phyloP scores from a whole-genome alignment of 1,139 yeast genomes.

The Lodderomyces jiufengensis region DNA sequence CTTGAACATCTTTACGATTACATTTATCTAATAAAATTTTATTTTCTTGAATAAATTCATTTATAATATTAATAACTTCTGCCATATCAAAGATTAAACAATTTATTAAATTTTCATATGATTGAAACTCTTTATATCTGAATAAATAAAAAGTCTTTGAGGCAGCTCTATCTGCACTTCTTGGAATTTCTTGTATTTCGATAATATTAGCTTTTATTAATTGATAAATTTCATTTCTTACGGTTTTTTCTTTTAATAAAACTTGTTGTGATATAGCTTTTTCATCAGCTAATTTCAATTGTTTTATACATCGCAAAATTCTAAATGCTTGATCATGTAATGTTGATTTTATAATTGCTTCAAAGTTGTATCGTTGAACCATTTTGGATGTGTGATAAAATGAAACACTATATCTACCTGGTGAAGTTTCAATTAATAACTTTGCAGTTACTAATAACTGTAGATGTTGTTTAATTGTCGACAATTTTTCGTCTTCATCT shows the following conservation, averaged over 20 bases:
- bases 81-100: slow-evolving; percentile 50
- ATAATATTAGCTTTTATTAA: slow-evolving; percentile 56
- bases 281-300: slow-evolving; percentile 74
- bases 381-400: slow-evolving; percentile 38
- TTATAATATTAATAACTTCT: slow-evolving; percentile 53
- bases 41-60: slow-evolving; percentile 57
- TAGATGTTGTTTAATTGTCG: slow-evolving; percentile 44
- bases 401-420: slow-evolving; percentile 42
- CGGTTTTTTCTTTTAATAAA: slow-evolving; percentile 70
- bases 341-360: slow-evolving; percentile 55
- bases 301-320: slow-evolving; percentile 64
- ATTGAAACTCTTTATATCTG: slow-evolving; percentile 62
- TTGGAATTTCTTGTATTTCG: slow-evolving; percentile 88
- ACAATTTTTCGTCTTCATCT: slow-evolving; percentile 1
- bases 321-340: slow-evolving; percentile 58
- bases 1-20: slow-evolving; percentile 86
- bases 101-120: slow-evolving; percentile 47
- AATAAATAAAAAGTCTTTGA: slow-evolving; percentile 82
- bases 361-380: slow-evolving; percentile 57
- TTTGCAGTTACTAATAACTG: slow-evolving; percentile 48
- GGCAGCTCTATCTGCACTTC: slow-evolving; percentile 89
- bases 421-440: slow-evolving; percentile 42
- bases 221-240: slow-evolving; percentile 59
- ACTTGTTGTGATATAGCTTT: slow-evolving; percentile 76
- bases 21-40: slow-evolving; percentile 71